A percentile compares a stretch with the other conserved stretches of the same genome.
These are phyloP conservation scores for Macadamia tetraphylla DNA, from an alignment of 164 flowering plant species.

Conservation along the genomic window DNA sequence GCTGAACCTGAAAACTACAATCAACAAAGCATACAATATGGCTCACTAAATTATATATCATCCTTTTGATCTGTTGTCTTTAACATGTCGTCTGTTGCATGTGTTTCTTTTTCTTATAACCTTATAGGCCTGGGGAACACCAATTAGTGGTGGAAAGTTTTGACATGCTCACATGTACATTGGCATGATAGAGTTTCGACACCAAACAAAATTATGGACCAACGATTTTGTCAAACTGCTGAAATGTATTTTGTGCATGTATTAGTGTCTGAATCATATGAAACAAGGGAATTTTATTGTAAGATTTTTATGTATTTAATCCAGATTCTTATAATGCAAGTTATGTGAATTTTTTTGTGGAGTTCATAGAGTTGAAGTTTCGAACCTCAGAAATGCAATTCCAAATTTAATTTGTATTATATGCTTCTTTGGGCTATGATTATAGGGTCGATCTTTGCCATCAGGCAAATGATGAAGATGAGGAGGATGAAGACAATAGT, in stretches of 20 bases:
- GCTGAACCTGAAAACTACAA: too few relatives aligned
- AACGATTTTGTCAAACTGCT: background rate
- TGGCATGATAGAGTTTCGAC: background rate
- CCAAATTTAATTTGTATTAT: conserved; percentile 6
- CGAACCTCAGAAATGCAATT: background rate
- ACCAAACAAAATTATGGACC: background rate
- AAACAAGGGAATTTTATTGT: too few relatives aligned
- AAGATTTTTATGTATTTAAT: too few relatives aligned
- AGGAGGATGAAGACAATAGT: conserved; percentile 66
- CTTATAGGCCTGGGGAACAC: background rate
- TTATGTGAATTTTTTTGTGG: background rate
- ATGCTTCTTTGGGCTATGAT: conserved; percentile 17
- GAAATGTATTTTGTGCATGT: background rate
- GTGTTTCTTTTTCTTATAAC: background rate
- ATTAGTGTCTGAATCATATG: background rate
- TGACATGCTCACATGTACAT: background rate
- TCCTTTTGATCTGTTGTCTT: too few relatives aligned
- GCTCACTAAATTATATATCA: too few relatives aligned
- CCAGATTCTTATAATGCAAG: background rate
- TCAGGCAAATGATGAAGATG: conserved; percentile 78
- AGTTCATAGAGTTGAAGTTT: background rate
- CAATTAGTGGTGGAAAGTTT: background rate
- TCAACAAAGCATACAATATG: too few relatives aligned
- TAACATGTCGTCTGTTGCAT: too few relatives aligned
- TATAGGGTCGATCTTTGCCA: conserved; percentile 96